Evolutionary conservation across 2,329 filamentous ascomycete genomes (phyloP).

Genomic region (Aspergillus caelatus): DNA sequence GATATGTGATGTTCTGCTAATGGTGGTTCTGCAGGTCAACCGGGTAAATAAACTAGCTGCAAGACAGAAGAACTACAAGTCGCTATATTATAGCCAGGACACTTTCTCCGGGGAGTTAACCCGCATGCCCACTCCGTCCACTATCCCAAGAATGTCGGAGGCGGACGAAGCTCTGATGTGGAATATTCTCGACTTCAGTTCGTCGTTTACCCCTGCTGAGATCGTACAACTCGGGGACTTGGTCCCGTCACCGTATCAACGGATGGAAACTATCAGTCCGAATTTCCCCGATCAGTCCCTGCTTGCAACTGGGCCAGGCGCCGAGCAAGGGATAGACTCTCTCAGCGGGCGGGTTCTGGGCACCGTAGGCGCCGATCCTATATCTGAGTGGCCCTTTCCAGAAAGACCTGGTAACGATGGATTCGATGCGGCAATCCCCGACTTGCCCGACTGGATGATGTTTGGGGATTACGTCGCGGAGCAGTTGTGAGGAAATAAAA

Average conservation of each 20-base stretch:
- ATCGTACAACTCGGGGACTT: conserved; percentile 4
- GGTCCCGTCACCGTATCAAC: neutral
- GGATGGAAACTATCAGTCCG: neutral
- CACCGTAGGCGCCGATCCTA: conserved; percentile 5
- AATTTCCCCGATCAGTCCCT: neutral
- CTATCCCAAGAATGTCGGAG: conserved; percentile 27
- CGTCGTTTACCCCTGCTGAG: conserved; percentile 12
- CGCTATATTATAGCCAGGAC: conserved; percentile 30
- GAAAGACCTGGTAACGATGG: conserved; percentile 8
- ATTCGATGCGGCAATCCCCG: conserved; percentile 19
- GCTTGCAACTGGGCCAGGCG: neutral
- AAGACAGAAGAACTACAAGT: conserved; percentile 27
- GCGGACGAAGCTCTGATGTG: conserved; percentile 30
- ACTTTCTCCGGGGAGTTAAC: conserved; percentile 26
- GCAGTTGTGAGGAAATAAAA: conserved; percentile 15
- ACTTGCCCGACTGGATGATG: conserved; percentile 30
- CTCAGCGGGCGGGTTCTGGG: neutral
- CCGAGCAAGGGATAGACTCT: neutral
- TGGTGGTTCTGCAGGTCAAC: conserved; percentile 12
- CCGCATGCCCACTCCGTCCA: conserved; percentile 29
- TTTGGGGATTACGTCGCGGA: conserved; percentile 27
- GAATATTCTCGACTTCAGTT: conserved; percentile 29
- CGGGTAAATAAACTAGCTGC: conserved; percentile 25
- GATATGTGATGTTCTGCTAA: neutral
- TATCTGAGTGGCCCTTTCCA: conserved; percentile 23